Evolutionary conservation across 2,329 filamentous ascomycete genomes (phyloP), one percentile per base, ranked within the genome.

Genomic region (Exserohilum rostratum): DNA sequence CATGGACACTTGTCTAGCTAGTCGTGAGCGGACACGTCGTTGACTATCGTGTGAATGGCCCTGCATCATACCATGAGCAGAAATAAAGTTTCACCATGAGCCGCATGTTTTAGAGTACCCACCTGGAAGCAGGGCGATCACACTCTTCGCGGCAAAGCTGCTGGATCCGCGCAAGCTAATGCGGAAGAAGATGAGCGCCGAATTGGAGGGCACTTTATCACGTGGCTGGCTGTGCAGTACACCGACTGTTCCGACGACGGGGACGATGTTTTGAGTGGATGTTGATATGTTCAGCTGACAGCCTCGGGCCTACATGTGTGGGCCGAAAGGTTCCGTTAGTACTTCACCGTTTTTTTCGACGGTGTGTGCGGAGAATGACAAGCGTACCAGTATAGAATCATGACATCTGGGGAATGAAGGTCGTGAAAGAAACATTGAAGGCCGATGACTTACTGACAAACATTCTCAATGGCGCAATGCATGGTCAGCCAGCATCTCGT

Each of bases 381-480:
- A 80, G 62, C 73, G 67, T 46, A 80, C 79, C 0, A 67, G 75
- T 5, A 59, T 68, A 0, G 68, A 61, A 1, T 77, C 77, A 1
- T 77, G 80, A 12, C 75, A 78, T 50, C 46, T 80, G 17, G 51
- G n/a, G 55, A 1, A 77, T 78, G 17, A 72, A 80, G 65, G 70
- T 66, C 2, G 46, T 76, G 59, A 60, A 52, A 3, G 80, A 79
- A 35, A 67, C 76, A 0, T 79, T 79, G 57, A 54, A 76, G 6
- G 76, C 77, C 0, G 79, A 74, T 53, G 79, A 79, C 1, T 77
- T 72, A 0, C 47, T 80, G 49, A 73, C 62, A 2, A 80, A 76
- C 1, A 74, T 64, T 0, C 50, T 78, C 27, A 70, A 77, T 51
- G 77, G 75, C 0, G 57, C 66, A 1, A 57, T 55, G 22, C 80